phyloP scores from a whole-genome alignment of 1,139 yeast genomes.

The Taphrina sp. region DNA sequence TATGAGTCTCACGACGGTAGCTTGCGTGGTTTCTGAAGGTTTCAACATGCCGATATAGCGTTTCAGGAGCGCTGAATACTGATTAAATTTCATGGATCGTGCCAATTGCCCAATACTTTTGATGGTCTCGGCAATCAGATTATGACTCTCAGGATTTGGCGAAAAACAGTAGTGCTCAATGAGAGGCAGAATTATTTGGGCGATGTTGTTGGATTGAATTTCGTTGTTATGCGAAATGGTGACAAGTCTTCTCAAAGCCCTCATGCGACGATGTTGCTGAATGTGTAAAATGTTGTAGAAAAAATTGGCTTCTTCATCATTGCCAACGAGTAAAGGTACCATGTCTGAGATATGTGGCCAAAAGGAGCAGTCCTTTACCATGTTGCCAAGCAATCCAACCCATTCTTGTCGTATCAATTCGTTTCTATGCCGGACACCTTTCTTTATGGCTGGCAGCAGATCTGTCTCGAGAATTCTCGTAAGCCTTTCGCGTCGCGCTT shows the following conservation, averaged over 20 bases:
- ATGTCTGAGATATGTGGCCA: conserved; percentile 62
- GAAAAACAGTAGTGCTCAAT: conserved; percentile 65
- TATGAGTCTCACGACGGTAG: conserved; percentile 61
- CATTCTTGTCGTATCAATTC: conserved; percentile 73
- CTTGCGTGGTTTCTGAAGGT: conserved; percentile 54
- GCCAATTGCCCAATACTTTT: conserved; percentile 61
- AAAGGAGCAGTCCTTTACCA: conserved; percentile 53
- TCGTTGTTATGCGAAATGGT: conserved; percentile 44
- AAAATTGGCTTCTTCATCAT: conserved; percentile 82
- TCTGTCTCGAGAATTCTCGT: conserved; percentile 54
- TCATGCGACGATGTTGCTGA: conserved; percentile 80
- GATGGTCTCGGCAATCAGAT: conserved; percentile 71
- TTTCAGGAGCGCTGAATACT: conserved; percentile 69
- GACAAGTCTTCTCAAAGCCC: conserved; percentile 67
- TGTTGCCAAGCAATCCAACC: conserved; percentile 61
- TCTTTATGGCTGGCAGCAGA: conserved; percentile 63
- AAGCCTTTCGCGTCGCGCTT: conserved; percentile 43
- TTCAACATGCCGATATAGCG: conserved; percentile 64
- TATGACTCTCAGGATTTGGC: conserved; percentile 61
- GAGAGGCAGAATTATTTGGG: conserved; percentile 80
- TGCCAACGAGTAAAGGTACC: conserved; percentile 60
- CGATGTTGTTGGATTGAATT: conserved; percentile 59
- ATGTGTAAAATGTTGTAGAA: conserved; percentile 78
- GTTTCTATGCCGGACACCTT: conserved; percentile 63
- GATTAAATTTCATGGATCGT: conserved; percentile 68